Percentiles rank a stretch among this genome's conserved stretches.
Conservation (phyloP, 2,329 filamentous ascomycete species). For the Microsporum ferrugineum region DNA sequence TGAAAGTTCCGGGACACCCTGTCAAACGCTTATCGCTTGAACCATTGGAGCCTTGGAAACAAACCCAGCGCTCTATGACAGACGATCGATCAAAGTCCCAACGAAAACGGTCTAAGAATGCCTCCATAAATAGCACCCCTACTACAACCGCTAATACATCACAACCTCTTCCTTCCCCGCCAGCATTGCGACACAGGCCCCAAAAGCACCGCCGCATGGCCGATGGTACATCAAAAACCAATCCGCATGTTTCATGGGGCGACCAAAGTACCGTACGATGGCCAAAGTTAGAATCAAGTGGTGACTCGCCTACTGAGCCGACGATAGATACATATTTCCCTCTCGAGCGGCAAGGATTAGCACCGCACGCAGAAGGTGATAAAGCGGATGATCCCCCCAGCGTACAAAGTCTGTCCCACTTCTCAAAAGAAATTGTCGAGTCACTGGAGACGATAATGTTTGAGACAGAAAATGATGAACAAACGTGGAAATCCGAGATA, state of each 20-base stretch:
- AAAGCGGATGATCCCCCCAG: neutral
- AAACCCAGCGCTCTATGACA: slow-evolving; percentile 21
- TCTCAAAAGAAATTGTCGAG: slow-evolving; percentile 29
- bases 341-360: neutral
- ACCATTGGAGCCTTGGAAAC: slow-evolving; percentile 29
- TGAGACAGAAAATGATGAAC: slow-evolving; percentile 27
- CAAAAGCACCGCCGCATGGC: slow-evolving; percentile 23
- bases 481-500: slow-evolving; percentile 30
- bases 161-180: slow-evolving; percentile 27
- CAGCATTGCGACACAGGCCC: slow-evolving; percentile 30
- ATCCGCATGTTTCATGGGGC: neutral
- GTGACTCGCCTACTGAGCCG: neutral
- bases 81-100: slow-evolving; percentile 26
- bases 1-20: slow-evolving; percentile 29
- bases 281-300: neutral
- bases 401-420: slow-evolving; percentile 17
- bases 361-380: neutral
- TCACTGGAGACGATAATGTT: slow-evolving; percentile 28
- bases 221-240: neutral
- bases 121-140: slow-evolving; percentile 24
- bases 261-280: neutral
- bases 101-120: slow-evolving; percentile 23
- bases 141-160: slow-evolving; percentile 16
- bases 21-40: slow-evolving; percentile 31
- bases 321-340: neutral